These are phyloP conservation scores for Eimeria maxima DNA, from an alignment of 169 alveolate genomes.

Conservation along the genomic window DNA sequence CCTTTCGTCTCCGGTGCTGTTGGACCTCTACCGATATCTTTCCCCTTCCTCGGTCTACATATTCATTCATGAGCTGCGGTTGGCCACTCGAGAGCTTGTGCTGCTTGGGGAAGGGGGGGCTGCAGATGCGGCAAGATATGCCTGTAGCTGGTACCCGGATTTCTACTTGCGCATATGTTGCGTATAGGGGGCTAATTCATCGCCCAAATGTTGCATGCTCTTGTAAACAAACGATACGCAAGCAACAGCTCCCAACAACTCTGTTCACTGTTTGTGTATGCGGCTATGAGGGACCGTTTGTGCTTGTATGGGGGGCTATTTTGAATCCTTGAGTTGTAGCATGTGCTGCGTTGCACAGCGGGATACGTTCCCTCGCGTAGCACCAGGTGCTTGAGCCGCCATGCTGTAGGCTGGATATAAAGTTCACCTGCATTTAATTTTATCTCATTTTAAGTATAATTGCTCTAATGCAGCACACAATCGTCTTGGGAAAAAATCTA, in stretches of 20 bases:
- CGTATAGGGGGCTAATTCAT: neutral
- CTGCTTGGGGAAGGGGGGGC: neutral
- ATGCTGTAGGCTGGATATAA: neutral
- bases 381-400: neutral
- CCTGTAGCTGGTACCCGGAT: neutral
- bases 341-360: neutral
- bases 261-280: too few relatives aligned
- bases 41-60: neutral
- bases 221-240: too few relatives aligned
- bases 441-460: too few relatives aligned
- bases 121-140: neutral
- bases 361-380: neutral
- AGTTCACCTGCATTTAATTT: too few relatives aligned
- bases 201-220: too few relatives aligned
- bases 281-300: too few relatives aligned
- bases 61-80: neutral
- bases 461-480: too few relatives aligned
- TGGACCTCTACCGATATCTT: neutral
- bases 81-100: neutral
- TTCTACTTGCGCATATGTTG: neutral
- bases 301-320: neutral
- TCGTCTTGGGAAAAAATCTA: too few relatives aligned
- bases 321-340: neutral
- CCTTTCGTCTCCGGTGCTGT: neutral
- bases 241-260: too few relatives aligned